Base-by-base conservation (phyloP, 164 flowering plant genomes). In the Vitis labrusca region DNA sequence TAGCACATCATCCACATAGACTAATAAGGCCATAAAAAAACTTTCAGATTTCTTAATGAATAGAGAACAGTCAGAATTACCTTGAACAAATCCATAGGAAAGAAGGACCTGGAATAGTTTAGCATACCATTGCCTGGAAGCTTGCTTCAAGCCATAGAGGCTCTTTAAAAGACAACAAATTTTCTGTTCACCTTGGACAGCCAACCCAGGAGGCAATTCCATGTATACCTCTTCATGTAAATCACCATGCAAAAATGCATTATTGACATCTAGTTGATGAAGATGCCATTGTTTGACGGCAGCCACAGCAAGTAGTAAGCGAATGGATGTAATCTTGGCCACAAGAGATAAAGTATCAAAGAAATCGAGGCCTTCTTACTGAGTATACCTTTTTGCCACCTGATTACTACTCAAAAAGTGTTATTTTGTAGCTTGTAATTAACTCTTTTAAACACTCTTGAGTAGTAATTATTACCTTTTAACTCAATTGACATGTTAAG, bases 361-460 rank as follows among this genome's bases (percentile, higher is more conserved):
- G 14, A 14, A 70, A 52, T 51, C 66, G 8, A 51, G 9, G n/a
- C 66, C 73, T 10, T 61, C 27, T 0, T 10, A 16, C 16, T 70
- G 65, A 15, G 65, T 61, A 32, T 50, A 70, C 3, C 73, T 61
- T 37, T 54, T 70, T 13, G 73, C 61, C 32, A n/a, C n/a, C n/a
- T n/a, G n/a, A n/a, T n/a, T n/a, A n/a, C n/a, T n/a, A n/a, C n/a
- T n/a, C n/a, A n/a, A n/a, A n/a, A n/a, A n/a, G n/a, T n/a, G n/a
- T n/a, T n/a, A n/a, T n/a, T n/a, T n/a, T n/a, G n/a, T n/a, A n/a
- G n/a, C n/a, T n/a, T n/a, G n/a, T n/a, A n/a, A n/a, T n/a, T n/a
- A n/a, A n/a, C n/a, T n/a, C n/a, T n/a, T n/a, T n/a, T n/a, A n/a
- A n/a, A n/a, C n/a, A n/a, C n/a, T n/a, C n/a, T n/a, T n/a, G n/a